A percentile compares a stretch with the other conserved stretches of the same genome.
Conservation (phyloP, 306 rosid genomes). For the Aeschynomene evenia region DNA sequence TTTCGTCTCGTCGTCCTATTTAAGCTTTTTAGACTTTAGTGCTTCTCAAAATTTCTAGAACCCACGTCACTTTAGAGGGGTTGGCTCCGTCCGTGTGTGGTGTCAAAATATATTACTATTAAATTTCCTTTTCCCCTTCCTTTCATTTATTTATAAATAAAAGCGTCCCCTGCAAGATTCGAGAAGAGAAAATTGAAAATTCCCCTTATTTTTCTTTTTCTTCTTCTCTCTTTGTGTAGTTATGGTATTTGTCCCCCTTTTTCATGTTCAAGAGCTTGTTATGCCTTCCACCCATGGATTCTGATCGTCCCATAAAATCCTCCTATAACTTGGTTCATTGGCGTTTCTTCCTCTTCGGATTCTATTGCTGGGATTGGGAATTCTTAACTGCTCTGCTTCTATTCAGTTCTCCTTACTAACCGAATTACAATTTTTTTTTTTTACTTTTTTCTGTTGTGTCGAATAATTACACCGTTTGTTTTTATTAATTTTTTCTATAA, state of each 20-base stretch:
- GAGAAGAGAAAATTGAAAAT: neutral
- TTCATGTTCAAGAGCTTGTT: constrained; percentile 2
- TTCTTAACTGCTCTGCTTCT: constrained; percentile 91
- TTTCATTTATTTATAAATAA: constrained; percentile 36
- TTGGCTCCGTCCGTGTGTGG: neutral
- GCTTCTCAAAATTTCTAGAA: constrained; percentile 70
- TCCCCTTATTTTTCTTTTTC: neutral
- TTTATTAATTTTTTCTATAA: too few species aligned
- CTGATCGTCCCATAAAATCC: constrained; percentile 45
- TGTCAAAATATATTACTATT: neutral
- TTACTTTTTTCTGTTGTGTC: neutral
- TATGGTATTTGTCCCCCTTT: constrained; percentile 52
- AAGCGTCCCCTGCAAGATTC: constrained; percentile 31
- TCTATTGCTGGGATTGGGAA: constrained; percentile 98
- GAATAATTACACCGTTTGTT: neutral
- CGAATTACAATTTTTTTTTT: neutral
- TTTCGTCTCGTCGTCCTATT: constrained; percentile 1
- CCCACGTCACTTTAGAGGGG: constrained; percentile 40
- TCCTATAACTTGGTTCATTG: constrained; percentile 42
- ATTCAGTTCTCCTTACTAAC: constrained; percentile 51
- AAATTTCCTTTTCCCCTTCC: neutral
- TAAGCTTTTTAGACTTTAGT: constrained; percentile 9
- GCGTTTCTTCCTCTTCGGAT: constrained; percentile 66
- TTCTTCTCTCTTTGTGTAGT: constrained; percentile 6
- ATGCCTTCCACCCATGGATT: constrained; percentile 50